Evolutionary conservation across 2,329 filamentous ascomycete species (phyloP).

Genomic region (Penicillium freii): DNA sequence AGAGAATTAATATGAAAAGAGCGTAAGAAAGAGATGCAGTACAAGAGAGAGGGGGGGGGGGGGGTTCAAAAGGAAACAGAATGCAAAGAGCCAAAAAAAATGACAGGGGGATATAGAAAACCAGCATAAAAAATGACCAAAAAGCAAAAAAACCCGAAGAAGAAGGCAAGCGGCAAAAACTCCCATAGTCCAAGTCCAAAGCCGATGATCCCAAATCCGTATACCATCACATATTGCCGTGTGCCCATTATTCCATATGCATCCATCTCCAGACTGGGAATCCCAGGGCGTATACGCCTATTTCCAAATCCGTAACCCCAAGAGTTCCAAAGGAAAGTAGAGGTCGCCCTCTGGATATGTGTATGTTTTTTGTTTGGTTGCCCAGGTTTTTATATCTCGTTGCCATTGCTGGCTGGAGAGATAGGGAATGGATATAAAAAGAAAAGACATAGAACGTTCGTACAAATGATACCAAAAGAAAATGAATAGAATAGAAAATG

Average conservation of each 20-base stretch:
- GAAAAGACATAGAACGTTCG: neutral
- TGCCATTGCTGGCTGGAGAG: neutral
- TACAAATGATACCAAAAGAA: neutral
- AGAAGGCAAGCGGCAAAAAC: constrained; percentile 2
- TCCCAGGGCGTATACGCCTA: constrained; percentile 9
- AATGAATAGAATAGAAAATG: neutral
- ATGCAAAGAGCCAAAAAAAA: constrained; percentile 14
- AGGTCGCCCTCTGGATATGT: constrained; percentile 27
- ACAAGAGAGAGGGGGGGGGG: constrained; percentile 12
- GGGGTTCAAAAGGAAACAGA: constrained; percentile 14
- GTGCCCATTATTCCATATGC: constrained; percentile 10
- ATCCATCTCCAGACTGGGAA: constrained; percentile 5
- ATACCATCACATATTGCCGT: constrained; percentile 10
- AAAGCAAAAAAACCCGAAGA: constrained; percentile 5
- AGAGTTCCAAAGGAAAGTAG: constrained; percentile 19
- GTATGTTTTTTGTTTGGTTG: constrained; percentile 17
- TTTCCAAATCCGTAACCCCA: constrained; percentile 8
- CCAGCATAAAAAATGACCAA: constrained; percentile 12
- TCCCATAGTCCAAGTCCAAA: constrained; percentile 8
- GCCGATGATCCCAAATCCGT: constrained; percentile 8
- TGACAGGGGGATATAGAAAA: constrained; percentile 17
- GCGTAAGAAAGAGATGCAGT: constrained; percentile 11
- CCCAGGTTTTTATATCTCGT: constrained; percentile 1
- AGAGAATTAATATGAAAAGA: constrained; percentile 9
- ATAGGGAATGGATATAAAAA: neutral